Evolutionary conservation across 306 rosid genomes (phyloP), one percentile per base, ranked within the genome.

Genomic region (Trichosanthes cucumerina): DNA sequence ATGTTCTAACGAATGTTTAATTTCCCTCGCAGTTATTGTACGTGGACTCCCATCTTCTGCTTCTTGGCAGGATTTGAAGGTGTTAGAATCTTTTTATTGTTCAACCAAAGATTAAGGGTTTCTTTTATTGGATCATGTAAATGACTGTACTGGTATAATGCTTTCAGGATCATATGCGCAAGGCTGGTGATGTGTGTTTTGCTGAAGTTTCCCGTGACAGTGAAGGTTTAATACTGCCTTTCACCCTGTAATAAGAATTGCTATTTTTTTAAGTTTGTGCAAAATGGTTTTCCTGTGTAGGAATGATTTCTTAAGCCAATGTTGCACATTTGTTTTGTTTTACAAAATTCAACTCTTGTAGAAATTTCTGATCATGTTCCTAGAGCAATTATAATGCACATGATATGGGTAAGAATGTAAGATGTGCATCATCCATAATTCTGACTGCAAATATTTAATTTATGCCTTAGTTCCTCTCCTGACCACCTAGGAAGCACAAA

Each of bases 11-110:
- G 44, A 16, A 78, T 84, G 77, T 59, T 84, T 18, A 71, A 9
- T 56, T 79, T 79, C 10, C 57, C 18, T 82, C 82, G 19, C 88
- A 96, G 99, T 96, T 82, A 82, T 96, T 90, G 99, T 96, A 44
- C 97, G 97, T 7, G 98, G 93, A 39, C 99, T 96, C 60, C 99
- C 99, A 19, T 92, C 98, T 86, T 96, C 99, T 84, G 99, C 99
- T 70, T 96, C 99, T 50, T 96, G 99, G 99, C 99, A 96, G 83
- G 99, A 96, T 87, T 83, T 96, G 88, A 96, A 96, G 97, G 99
- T 96, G 58, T 80, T 78, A 16, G 41, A 75, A 21, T 68, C 31
- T 75, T 83, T 58, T 83, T 58, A 34, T 69, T 54, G 69, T 18
- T 60, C 21, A 57, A 14, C 52, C 49, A 59, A 38, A 34, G 18